These are phyloP conservation scores for Coccinonectria pachysandricola DNA, from an alignment of 2,329 filamentous ascomycete genomes.

Conservation along the genomic window DNA sequence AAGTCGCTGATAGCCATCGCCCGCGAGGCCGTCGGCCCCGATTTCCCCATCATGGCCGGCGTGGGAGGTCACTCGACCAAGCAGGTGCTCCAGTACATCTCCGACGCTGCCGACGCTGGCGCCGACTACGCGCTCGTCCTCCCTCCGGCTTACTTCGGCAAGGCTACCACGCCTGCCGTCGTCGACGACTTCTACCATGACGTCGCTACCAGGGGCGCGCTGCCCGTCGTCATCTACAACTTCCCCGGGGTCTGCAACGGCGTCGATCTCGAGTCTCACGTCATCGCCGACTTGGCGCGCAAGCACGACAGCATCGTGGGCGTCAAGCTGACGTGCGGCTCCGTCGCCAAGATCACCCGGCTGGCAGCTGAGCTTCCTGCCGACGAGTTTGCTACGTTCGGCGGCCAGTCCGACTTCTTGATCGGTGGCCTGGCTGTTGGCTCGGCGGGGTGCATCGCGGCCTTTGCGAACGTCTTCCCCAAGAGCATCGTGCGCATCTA, in stretches of 20 bases:
- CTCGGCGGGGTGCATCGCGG: conserved; percentile 50
- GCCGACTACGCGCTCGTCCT: conserved; percentile 53
- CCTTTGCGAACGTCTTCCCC: conserved; percentile 53
- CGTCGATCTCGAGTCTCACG: conserved; percentile 56
- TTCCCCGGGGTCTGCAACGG: conserved; percentile 61
- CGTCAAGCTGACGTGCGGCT: conserved; percentile 62
- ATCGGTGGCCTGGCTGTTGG: conserved; percentile 49
- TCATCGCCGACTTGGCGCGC: conserved; percentile 29
- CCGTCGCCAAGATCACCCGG: conserved; percentile 60
- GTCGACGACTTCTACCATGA: conserved; percentile 50
- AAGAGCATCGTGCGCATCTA: conserved; percentile 49
- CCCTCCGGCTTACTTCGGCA: conserved; percentile 55
- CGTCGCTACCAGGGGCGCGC: conserved; percentile 37
- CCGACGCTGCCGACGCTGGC: conserved; percentile 48
- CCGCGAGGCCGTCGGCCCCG: conserved; percentile 68
- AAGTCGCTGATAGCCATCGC: conserved; percentile 45
- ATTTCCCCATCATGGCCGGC: conserved; percentile 76
- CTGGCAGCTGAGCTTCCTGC: conserved; percentile 40
- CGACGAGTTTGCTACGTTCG: conserved; percentile 54
- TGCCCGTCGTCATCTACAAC: conserved; percentile 57
- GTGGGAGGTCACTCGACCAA: conserved; percentile 54
- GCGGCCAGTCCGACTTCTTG: conserved; percentile 64
- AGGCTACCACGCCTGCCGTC: conserved; percentile 46
- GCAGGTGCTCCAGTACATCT: conserved; percentile 49
- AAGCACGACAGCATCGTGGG: conserved; percentile 49